A percentile compares a stretch with the other conserved stretches of the same genome.
phyloP scores from a whole-genome alignment of 1,284 basidiomycete genomes.

The Crepidotus sp. region DNA sequence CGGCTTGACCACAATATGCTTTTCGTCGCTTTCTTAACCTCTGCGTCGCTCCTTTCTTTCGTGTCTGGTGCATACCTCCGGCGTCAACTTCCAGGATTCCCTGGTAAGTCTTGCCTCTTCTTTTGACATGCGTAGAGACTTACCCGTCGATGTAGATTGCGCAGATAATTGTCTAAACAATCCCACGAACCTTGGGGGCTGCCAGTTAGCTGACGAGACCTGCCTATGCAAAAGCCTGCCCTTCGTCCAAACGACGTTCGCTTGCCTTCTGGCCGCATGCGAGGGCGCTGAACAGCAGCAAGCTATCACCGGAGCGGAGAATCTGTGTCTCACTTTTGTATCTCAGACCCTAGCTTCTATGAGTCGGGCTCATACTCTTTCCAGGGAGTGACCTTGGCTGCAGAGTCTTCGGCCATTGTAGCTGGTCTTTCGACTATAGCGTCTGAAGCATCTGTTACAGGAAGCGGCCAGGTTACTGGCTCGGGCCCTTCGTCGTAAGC shows the following conservation, averaged over 20 bases:
- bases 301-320: slow-evolving; percentile 9
- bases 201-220: neutral
- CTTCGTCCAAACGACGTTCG: slow-evolving; percentile 9
- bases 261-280: slow-evolving; percentile 11
- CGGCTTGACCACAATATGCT: slow-evolving; percentile 1
- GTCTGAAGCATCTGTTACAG: slow-evolving; percentile 4
- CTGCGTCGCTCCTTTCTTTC: slow-evolving; percentile 2
- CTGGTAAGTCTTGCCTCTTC: slow-evolving; percentile 3
- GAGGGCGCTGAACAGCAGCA: slow-evolving; percentile 9
- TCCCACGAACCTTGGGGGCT: slow-evolving; percentile 11
- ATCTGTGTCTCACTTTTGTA: slow-evolving; percentile 12
- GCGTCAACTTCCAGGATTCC: slow-evolving; percentile 12
- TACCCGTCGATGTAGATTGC: slow-evolving; percentile 5
- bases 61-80: slow-evolving; percentile 1
- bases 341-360: neutral
- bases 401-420: slow-evolving; percentile 8
- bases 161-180: slow-evolving; percentile 11
- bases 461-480: neutral
- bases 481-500: slow-evolving; percentile 2
- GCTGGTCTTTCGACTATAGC: slow-evolving; percentile 8
- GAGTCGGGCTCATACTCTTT: neutral
- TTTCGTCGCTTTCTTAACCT: neutral
- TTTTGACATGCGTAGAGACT: neutral
- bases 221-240: slow-evolving; percentile 13
- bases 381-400: slow-evolving; percentile 12